phyloP scores from a whole-genome alignment of 257 asterid genomes.

The Solanum boliviense region DNA sequence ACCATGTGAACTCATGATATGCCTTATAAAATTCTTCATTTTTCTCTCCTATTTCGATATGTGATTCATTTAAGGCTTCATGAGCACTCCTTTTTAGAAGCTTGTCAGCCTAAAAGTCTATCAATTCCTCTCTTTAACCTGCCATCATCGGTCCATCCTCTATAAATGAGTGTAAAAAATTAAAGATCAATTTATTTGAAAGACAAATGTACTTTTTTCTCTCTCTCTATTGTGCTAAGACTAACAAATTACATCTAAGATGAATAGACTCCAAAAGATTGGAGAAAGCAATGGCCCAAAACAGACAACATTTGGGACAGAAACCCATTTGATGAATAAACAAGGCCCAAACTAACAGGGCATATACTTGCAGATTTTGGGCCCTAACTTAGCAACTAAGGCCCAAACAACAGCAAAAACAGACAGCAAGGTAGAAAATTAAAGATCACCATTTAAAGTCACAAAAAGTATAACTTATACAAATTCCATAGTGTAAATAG shows the following conservation, averaged over 20 bases:
- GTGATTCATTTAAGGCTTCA: background rate
- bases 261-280: background rate
- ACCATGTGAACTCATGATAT: background rate
- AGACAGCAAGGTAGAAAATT: too few species aligned
- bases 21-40: background rate
- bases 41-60: background rate
- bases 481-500: too few species aligned
- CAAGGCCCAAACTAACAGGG: background rate
- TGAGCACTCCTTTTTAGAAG: background rate
- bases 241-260: background rate
- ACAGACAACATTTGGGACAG: background rate
- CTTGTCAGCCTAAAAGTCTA: background rate
- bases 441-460: too few species aligned
- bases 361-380: background rate
- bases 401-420: background rate
- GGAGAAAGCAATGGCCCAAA: background rate
- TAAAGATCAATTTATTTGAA: background rate
- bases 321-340: background rate
- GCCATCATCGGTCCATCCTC: background rate
- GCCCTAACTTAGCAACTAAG: background rate
- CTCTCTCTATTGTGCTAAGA: background rate
- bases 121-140: background rate
- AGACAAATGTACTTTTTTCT: background rate
- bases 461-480: too few species aligned
- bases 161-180: background rate